phyloP scores from a whole-genome alignment of 352 stramenopile genomes.

The Peronospora destructor region DNA sequence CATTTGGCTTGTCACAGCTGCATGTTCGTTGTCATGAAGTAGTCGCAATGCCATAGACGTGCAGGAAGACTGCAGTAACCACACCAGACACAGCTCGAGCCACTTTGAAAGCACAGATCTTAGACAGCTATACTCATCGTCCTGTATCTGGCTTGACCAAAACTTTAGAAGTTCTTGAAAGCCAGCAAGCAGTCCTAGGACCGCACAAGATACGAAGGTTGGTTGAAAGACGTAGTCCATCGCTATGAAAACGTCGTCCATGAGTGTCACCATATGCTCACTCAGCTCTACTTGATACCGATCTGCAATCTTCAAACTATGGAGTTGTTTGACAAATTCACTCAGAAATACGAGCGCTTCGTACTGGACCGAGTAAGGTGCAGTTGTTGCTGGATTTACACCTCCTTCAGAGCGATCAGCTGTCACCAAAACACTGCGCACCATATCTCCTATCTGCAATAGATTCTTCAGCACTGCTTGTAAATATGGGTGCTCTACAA shows the following conservation, averaged over 20 bases:
- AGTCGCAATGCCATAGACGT: slow-evolving; percentile 24
- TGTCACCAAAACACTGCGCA: slow-evolving; percentile 11
- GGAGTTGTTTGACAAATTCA: slow-evolving; percentile 22
- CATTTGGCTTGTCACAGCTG: slow-evolving; percentile 18
- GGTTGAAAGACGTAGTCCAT: slow-evolving; percentile 26
- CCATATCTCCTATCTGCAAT: slow-evolving; percentile 4
- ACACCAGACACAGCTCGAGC: slow-evolving; percentile 18
- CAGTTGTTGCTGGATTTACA: not conserved
- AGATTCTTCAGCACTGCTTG: slow-evolving; percentile 15
- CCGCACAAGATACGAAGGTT: slow-evolving; percentile 40
- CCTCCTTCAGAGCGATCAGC: not conserved
- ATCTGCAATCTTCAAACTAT: not conserved
- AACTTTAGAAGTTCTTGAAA: slow-evolving; percentile 21
- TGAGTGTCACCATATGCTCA: slow-evolving; percentile 15
- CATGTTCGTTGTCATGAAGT: slow-evolving; percentile 11
- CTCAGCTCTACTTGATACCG: slow-evolving; percentile 4
- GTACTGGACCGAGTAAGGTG: slow-evolving; percentile 22
- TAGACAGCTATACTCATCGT: not conserved
- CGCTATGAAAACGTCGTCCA: slow-evolving; percentile 12
- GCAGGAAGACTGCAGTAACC: slow-evolving; percentile 25
- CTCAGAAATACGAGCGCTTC: slow-evolving; percentile 33
- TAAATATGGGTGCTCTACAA: slow-evolving; percentile 11
- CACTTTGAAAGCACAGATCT: slow-evolving; percentile 16
- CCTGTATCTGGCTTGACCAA: slow-evolving; percentile 5
- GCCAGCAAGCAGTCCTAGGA: slow-evolving; percentile 29